phyloP scores from a whole-genome alignment of 192 early-diverging fungal species.

The Coemansia sp. region DNA sequence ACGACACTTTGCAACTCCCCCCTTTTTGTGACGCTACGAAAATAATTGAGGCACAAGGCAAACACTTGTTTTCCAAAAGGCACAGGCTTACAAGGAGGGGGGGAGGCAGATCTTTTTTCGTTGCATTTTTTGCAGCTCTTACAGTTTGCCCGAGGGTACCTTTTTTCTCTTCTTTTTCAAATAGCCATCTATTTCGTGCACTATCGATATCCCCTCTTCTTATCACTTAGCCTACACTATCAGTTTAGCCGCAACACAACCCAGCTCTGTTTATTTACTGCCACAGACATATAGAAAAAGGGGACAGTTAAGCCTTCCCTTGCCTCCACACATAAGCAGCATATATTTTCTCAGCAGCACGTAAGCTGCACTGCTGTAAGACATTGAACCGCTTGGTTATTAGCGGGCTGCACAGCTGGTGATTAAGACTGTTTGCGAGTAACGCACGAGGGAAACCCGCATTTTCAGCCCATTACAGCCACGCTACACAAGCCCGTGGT shows the following conservation, averaged over 20 bases:
- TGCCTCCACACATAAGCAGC: neutral
- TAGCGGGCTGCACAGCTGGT: too few species aligned
- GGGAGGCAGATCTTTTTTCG: slow-evolving; percentile 1
- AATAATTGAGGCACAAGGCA: slow-evolving; percentile 3
- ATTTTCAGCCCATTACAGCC: too few species aligned
- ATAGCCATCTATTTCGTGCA: slow-evolving; percentile 25
- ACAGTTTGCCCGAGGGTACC: neutral
- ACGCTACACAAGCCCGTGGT: too few species aligned
- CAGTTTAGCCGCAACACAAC: slow-evolving; percentile 22
- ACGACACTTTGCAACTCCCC: too few species aligned
- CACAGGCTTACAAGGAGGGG: slow-evolving; percentile 1
- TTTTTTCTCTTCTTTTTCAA: slow-evolving; percentile 17
- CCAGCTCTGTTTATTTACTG: neutral
- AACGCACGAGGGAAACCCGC: too few species aligned
- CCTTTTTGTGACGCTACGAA: too few species aligned
- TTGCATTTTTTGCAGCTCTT: slow-evolving; percentile 13
- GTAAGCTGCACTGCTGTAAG: too few species aligned
- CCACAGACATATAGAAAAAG: neutral
- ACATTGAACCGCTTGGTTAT: too few species aligned
- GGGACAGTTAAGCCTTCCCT: neutral
- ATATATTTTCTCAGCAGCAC: slow-evolving; percentile 3
- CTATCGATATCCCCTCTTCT: slow-evolving; percentile 41
- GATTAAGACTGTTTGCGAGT: too few species aligned
- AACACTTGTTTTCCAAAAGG: slow-evolving; percentile 3
- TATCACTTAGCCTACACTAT: slow-evolving; percentile 15